These are phyloP conservation scores for Annulohypoxylon truncatum DNA, from an alignment of 2,329 filamentous ascomycete genomes.

Conservation along the genomic window DNA sequence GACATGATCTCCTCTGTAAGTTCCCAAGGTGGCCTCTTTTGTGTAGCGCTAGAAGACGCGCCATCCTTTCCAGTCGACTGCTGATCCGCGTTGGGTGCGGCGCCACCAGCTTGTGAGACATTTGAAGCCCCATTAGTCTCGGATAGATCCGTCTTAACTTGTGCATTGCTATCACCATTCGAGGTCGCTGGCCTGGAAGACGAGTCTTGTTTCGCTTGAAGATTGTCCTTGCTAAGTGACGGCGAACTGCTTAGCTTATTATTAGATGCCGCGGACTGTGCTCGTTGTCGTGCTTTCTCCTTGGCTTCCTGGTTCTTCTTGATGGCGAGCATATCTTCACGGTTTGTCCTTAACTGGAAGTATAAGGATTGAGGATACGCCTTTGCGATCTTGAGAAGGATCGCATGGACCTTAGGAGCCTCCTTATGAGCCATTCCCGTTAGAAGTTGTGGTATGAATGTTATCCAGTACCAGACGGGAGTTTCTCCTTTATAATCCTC, in stretches of 20 bases:
- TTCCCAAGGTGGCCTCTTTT: conserved; percentile 91
- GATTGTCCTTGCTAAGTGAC: conserved; percentile 63
- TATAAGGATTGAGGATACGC: conserved; percentile 95
- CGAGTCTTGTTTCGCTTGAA: conserved; percentile 56
- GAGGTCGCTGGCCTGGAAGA: conserved; percentile 64
- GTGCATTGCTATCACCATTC: conserved; percentile 57
- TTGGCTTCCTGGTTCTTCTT: conserved; percentile 88
- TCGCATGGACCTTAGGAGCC: conserved; percentile 83
- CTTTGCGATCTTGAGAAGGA: conserved; percentile 94
- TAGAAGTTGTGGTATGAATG: conserved; percentile 95
- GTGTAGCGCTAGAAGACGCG: conserved; percentile 49
- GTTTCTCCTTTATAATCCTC: conserved; percentile 98
- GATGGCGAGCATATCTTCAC: conserved; percentile 92
- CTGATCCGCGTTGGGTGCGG: conserved; percentile 43
- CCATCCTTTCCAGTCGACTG: conserved; percentile 46
- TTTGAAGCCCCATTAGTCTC: conserved; percentile 49
- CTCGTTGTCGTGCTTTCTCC: conserved; percentile 68
- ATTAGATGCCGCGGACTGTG: conserved; percentile 58
- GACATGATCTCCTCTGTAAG: conserved; percentile 96
- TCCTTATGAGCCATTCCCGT: conserved; percentile 93
- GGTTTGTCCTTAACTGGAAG: conserved; percentile 91
- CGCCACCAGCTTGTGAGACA: conserved; percentile 39
- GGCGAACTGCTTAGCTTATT: conserved; percentile 61
- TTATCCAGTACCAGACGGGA: conserved; percentile 99
- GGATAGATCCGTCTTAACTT: conserved; percentile 59